Base-by-base conservation (phyloP, 768 basidiomycete genomes). In the Pilatotrama ljubarskyi region DNA sequence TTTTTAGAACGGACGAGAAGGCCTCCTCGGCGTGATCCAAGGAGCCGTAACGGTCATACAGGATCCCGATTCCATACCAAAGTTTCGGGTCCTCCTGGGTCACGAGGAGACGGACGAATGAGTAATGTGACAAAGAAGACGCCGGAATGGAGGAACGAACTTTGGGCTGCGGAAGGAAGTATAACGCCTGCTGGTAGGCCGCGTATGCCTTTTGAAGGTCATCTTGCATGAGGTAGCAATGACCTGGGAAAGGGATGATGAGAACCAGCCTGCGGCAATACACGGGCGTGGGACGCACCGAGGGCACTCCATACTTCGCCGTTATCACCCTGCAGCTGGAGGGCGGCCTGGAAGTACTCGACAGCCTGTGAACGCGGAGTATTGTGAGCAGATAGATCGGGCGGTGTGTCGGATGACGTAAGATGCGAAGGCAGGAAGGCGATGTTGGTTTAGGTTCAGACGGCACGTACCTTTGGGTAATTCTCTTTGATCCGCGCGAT, bases 1-100 rank as follows among this genome's bases (percentile, higher is more conserved):
- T 98, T 64, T 90, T 82, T 41, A 99, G 84, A 24, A 98, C 96
- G 13, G 92, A 95, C 0, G 93, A 88, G 68, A 99, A 99, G 0
- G 97, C 97, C 72, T 98, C 97, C 75, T 99, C 97, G 65, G 97
- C 97, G 67, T 98, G 97, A 76, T 99, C 96, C 71, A 99, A 81
- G 52, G 93, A 95, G 15, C 97, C 97, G 68, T 98, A 99, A 29
- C 97, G 89, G 79, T 99, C 97, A 69, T 99, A 98, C 35, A 98
- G 86, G 58, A 98, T 98, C 35, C 97, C 97, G 71, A 99, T 98
- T 36, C 97, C 97, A 72, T 98, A 99, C 97, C 97, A 99, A 9
- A 99, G 81, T 71, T 98, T 98, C 4, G 96, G 95, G 74, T 99
- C 97, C 83, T 98, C 87, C 82, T 87, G 29, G 67, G 29, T 59